Evolutionary conservation across 2,329 filamentous ascomycete genomes (phyloP).

Genomic region (Colletotrichum sp.): DNA sequence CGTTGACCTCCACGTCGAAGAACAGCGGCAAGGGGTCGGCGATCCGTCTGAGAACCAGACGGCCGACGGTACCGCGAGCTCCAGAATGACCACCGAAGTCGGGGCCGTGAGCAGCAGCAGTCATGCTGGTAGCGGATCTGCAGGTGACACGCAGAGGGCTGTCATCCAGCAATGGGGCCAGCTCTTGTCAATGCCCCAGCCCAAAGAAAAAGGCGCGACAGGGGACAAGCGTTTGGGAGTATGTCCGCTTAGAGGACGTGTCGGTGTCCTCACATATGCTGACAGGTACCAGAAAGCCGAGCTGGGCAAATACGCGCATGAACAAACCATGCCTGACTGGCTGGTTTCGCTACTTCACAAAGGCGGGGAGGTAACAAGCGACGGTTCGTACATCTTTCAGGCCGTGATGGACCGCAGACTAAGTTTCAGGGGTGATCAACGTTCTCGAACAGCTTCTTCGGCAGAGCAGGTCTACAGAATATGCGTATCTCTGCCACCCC

Average conservation of each 20-base stretch:
- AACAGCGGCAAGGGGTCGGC: conserved; percentile 23
- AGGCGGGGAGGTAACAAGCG: conserved; percentile 59
- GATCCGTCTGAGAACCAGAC: conserved; percentile 2
- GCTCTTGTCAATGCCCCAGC: conserved; percentile 20
- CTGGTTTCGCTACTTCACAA: conserved; percentile 66
- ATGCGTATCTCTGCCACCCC: conserved; percentile 81
- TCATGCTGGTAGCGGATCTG: neutral
- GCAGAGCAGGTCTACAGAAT: conserved; percentile 66
- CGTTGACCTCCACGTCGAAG: conserved; percentile 61
- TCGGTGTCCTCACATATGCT: neutral
- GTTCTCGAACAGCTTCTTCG: conserved; percentile 68
- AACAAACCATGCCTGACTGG: conserved; percentile 76
- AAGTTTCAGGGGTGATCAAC: conserved; percentile 60
- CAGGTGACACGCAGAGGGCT: conserved; percentile 16
- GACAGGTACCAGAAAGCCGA: conserved; percentile 55
- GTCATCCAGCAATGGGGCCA: conserved; percentile 34
- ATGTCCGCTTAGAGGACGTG: neutral
- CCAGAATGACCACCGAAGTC: neutral
- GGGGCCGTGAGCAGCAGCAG: neutral
- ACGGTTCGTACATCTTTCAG: conserved; percentile 42
- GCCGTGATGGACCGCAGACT: conserved; percentile 25
- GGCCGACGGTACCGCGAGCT: neutral
- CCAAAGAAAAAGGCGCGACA: neutral
- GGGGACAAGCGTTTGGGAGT: conserved; percentile 12
- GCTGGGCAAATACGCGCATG: conserved; percentile 74